phyloP scores from a whole-genome alignment of 345 rosid species.

The Populus nigra region DNA sequence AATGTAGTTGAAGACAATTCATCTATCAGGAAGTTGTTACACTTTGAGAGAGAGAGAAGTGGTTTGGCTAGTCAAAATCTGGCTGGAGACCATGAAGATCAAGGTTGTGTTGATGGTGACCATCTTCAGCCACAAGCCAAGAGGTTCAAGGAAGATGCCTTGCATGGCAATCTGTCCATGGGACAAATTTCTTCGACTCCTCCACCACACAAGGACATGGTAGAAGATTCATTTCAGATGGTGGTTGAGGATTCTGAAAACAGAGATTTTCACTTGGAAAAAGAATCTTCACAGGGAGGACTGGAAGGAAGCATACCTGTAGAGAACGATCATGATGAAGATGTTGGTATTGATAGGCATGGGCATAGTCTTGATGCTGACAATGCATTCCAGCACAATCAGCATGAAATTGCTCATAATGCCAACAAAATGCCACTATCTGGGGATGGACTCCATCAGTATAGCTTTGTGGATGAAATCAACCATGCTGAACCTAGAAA shows the following conservation, averaged over 20 bases:
- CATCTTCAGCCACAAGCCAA: constrained; percentile 24
- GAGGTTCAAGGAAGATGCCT: constrained; percentile 34
- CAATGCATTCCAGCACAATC: constrained; percentile 14
- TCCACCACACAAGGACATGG: not conserved
- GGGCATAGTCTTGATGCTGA: constrained; percentile 14
- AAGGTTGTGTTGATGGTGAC: constrained; percentile 1
- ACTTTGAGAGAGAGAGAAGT: constrained; percentile 34
- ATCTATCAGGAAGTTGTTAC: constrained; percentile 1
- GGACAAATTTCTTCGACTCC: constrained; percentile 5
- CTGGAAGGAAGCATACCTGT: constrained; percentile 13
- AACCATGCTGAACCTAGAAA: constrained; percentile 10
- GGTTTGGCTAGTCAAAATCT: constrained; percentile 20
- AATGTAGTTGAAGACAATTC: constrained; percentile 14
- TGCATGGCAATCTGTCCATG: constrained; percentile 1
- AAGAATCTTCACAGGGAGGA: constrained; percentile 18
- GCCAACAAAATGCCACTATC: not conserved
- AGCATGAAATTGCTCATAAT: constrained; percentile 11
- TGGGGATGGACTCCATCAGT: constrained; percentile 4
- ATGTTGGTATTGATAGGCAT: constrained; percentile 15
- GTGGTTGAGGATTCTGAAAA: constrained; percentile 5
- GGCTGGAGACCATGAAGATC: constrained; percentile 12
- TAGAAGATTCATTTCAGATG: constrained; percentile 14
- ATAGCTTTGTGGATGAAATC: constrained; percentile 16
- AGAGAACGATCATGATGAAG: constrained; percentile 18
- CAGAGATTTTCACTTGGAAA: constrained; percentile 11